Evolutionary conservation across 352 stramenopile genomes (phyloP), one percentile per base, ranked within the genome.

Genomic region (Phytophthora constricta): DNA sequence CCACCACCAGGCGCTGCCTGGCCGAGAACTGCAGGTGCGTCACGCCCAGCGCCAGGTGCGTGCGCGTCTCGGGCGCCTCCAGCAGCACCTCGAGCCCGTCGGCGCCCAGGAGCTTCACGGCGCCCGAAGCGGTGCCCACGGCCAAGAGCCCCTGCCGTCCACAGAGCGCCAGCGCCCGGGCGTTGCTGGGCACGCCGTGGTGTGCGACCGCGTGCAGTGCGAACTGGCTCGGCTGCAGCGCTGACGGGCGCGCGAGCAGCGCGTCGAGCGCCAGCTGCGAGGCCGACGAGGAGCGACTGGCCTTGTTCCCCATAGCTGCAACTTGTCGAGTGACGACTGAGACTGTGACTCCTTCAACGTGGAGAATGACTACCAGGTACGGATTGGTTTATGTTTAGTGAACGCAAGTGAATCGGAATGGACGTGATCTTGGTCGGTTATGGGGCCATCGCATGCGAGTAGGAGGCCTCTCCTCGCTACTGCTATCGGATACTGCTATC

Each of bases 101-200:
- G 37, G 72, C 59, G 13, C 87, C 87, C 41, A 88, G 93, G 37
- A 93, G 64, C 53, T 95, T 95, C 20, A 95, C 49, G 33, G 67
- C 58, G 10, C 86, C 83, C 22, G 76, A 82, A 9, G 84, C 76
- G 0, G 81, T 92, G 23, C 83, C 83, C 20, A 95, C 77, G 2
- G 82, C 84, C n/a, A 93, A 65, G 5, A 95, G 68, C 11, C 84
- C 87, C 41, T 91, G 84, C 14, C 76, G 66, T 0, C 77, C 75
- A 37, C 86, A 91, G 50, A 86, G 89, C 52, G 84, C 83, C 58
- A 92, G 53, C 8, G 57, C 55, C 39, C 76, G 76, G n/a, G 83
- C 72, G 50, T 92, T 89, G 58, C 77, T 83, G 9, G 84, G 82
- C 31, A 92, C 72, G 41, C 86, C 84, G 34, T 95, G 87, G 62